Evolutionary conservation across 1,139 yeast species (phyloP), one percentile per base, ranked within the genome.

Genomic region (Hyphopichia fennica): DNA sequence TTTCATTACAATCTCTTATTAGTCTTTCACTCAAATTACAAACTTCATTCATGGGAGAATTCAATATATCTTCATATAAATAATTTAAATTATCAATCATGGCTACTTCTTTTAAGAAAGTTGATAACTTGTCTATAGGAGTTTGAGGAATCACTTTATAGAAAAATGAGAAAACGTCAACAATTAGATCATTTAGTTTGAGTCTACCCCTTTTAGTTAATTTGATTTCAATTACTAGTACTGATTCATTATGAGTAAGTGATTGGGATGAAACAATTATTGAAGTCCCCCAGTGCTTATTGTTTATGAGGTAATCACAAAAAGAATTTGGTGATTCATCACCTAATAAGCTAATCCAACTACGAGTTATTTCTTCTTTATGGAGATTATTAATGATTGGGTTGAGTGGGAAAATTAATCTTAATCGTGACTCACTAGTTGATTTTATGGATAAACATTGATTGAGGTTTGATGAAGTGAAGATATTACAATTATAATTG

Each of bases 271-370:
- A 75, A 0, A 79, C 75, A 30, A 53, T 52, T 2, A 78, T 56
- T 1, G 61, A 56, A 1, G 65, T 58, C 5, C 72, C 60, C 42
- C 61, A 67, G 15, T 64, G 51, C 14, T 42, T 40, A 33, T 40
- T 36, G 15, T 46, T 58, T 4, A 51, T 41, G 17, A 75, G 60
- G 42, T 47, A 60, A 39, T 63, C 57, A 50, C 68, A 69, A 30
- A 71, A 60, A 0, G 88, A 77, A 0, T 73, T 74, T 2, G 51
- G 43, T 2, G 66, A 60, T 59, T 85, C 91, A 53, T 81, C 84
- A 0, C 91, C 91, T 35, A 84, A 59, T 0, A 83, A 40, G 41
- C 75, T 76, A 41, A 81, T 69, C 86, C 87, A 82, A 5, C 72
- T 58, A 14, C 60, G 60, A 20, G 64, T 60, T 38, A 65, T 71